Conservation (phyloP, 1,284 basidiomycete species). For the Rhodofomes roseus region DNA sequence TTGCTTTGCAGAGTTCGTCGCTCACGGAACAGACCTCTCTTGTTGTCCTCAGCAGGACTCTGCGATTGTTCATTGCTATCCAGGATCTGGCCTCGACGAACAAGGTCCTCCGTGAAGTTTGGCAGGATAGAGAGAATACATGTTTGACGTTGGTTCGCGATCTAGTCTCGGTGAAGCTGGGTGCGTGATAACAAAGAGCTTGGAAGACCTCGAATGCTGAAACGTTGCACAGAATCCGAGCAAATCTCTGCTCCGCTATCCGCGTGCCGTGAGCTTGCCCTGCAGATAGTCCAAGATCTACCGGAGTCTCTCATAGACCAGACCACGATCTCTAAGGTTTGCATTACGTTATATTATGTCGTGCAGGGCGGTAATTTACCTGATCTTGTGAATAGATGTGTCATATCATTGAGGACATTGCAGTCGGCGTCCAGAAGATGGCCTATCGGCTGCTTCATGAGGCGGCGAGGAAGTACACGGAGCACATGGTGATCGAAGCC, state of each 20-base stretch:
- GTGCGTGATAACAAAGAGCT: slow-evolving; percentile 33
- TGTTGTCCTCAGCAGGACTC: slow-evolving; percentile 63
- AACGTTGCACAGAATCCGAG: slow-evolving; percentile 27
- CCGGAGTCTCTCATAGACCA: slow-evolving; percentile 63
- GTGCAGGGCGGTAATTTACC: background rate
- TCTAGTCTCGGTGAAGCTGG: slow-evolving; percentile 47
- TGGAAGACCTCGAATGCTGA: background rate
- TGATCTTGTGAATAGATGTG: slow-evolving; percentile 53
- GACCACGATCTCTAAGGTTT: slow-evolving; percentile 60
- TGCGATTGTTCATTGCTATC: slow-evolving; percentile 67
- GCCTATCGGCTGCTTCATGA: slow-evolving; percentile 63
- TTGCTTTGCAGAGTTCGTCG: slow-evolving; percentile 48
- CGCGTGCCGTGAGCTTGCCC: slow-evolving; percentile 60
- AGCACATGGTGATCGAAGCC: slow-evolving; percentile 80
- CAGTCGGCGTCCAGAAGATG: slow-evolving; percentile 64
- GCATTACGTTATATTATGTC: slow-evolving; percentile 13
- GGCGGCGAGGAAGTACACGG: slow-evolving; percentile 67
- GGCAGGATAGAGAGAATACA: slow-evolving; percentile 55
- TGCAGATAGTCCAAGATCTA: slow-evolving; percentile 66
- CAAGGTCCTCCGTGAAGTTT: slow-evolving; percentile 67
- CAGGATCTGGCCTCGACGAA: slow-evolving; percentile 73
- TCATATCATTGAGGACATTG: slow-evolving; percentile 67
- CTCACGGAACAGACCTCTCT: slow-evolving; percentile 59
- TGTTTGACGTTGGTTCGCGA: slow-evolving; percentile 59
- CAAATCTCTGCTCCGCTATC: slow-evolving; percentile 56